A percentile compares a stretch with the other conserved stretches of the same genome.
phyloP scores from a whole-genome alignment of 2,329 filamentous ascomycete species.

The Cyphellophora europaea region DNA sequence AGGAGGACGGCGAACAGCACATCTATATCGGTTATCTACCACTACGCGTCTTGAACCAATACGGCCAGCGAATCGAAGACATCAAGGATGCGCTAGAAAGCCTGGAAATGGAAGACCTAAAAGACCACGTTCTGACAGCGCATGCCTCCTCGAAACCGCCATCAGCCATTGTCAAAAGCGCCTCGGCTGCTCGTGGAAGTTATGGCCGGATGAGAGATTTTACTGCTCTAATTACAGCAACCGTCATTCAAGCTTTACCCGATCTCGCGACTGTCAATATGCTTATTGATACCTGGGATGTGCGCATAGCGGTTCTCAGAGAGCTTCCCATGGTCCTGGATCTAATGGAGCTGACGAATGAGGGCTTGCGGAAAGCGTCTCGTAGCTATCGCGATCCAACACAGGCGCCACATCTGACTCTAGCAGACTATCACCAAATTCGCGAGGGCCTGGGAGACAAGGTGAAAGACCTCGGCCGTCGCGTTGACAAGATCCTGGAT shows the following conservation, averaged over 20 bases:
- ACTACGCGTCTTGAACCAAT: constrained; percentile 52
- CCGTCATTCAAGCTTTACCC: constrained; percentile 80
- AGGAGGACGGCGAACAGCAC: constrained; percentile 10
- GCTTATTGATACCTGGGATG: constrained; percentile 68
- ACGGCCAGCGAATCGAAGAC: constrained; percentile 64
- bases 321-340: constrained; percentile 61
- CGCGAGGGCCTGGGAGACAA: constrained; percentile 55
- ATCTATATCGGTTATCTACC: constrained; percentile 64
- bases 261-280: constrained; percentile 64
- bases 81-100: constrained; percentile 47
- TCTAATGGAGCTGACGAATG: constrained; percentile 43
- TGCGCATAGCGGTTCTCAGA: constrained; percentile 64
- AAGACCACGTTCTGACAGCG: constrained; percentile 73
- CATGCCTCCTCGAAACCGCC: constrained; percentile 57
- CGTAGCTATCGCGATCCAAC: constrained; percentile 19
- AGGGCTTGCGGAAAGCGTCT: constrained; percentile 26
- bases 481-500: constrained; percentile 80
- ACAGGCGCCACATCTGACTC: constrained; percentile 19
- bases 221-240: constrained; percentile 81
- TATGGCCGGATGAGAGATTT: constrained; percentile 78
- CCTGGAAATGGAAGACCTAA: constrained; percentile 61
- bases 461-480: constrained; percentile 59
- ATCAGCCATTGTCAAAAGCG: constrained; percentile 14
- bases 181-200: constrained; percentile 31
- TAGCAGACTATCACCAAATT: constrained; percentile 30